Percentiles rank a stretch among this genome's conserved stretches.
Evolutionary conservation across 495 filamentous ascomycete species (phyloP).

Genomic region (Friedmanniomyces simplex): DNA sequence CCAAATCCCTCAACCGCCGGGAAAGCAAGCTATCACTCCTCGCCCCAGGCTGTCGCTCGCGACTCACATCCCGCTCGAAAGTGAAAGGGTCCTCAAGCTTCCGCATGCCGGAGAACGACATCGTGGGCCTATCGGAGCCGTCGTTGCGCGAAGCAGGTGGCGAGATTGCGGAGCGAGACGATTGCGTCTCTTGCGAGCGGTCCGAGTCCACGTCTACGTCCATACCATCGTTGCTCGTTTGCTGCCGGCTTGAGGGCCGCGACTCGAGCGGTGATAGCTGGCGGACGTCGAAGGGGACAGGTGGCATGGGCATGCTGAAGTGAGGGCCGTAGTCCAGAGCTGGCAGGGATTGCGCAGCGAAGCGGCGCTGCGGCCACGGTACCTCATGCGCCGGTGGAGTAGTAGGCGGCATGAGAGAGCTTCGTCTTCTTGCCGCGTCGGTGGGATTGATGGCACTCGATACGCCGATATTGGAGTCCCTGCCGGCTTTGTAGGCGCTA

Average conservation of each 20-base stretch:
- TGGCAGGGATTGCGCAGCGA: conserved; percentile 14
- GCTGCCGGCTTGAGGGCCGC: conserved; percentile 22
- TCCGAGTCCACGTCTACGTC: conserved; percentile 26
- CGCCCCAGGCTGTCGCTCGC: conserved; percentile 48
- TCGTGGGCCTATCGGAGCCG: too few species aligned
- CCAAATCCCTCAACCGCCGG: conserved; percentile 27
- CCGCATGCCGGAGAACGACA: conserved; percentile 38
- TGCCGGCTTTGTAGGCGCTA: conserved; percentile 66
- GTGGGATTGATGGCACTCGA: conserved; percentile 12
- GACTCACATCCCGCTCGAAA: conserved; percentile 40
- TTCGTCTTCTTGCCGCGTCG: conserved; percentile 18
- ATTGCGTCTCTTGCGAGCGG: conserved; percentile 5
- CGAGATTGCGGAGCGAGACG: conserved; percentile 3
- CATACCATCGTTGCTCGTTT: conserved; percentile 16
- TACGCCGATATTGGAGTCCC: conserved; percentile 29
- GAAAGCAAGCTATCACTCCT: conserved; percentile 26
- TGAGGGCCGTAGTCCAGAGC: conserved; percentile 6
- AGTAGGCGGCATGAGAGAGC: not conserved
- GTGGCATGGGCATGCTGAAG: conserved; percentile 5
- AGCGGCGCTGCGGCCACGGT: not conserved
- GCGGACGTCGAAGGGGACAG: conserved; percentile 6
- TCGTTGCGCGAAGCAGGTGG: conserved; percentile 21
- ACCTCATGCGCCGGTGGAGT: not conserved
- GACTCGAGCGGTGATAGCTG: conserved; percentile 17
- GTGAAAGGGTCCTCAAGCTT: conserved; percentile 47